These are phyloP conservation scores for Torrubiella hemipterigena DNA, from an alignment of 2,329 filamentous ascomycete genomes.

Conservation along the genomic window DNA sequence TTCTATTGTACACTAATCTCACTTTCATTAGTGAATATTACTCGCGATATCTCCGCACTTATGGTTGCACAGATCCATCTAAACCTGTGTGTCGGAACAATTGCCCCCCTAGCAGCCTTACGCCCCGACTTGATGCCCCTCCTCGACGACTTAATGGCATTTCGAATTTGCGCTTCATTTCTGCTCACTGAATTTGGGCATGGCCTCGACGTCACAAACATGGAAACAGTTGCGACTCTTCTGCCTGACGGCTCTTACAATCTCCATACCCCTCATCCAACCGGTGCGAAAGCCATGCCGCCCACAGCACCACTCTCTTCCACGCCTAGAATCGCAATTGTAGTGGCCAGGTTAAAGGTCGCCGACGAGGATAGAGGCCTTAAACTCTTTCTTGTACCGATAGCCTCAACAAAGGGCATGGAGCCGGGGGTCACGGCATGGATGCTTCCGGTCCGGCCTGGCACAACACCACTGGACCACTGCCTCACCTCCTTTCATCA, in stretches of 20 bases:
- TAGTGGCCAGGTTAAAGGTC: slow-evolving; percentile 19
- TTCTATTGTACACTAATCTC: neutral
- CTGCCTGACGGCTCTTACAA: slow-evolving; percentile 19
- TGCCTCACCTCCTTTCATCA: slow-evolving; percentile 17
- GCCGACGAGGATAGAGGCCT: slow-evolving; percentile 14
- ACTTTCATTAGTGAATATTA: neutral
- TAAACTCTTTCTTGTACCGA: slow-evolving; percentile 17
- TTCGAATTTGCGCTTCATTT: neutral
- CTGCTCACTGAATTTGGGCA: neutral
- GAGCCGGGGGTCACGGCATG: slow-evolving; percentile 13
- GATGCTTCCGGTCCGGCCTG: slow-evolving; percentile 12
- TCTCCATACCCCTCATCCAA: slow-evolving; percentile 17
- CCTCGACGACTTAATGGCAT: neutral
- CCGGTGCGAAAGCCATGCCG: slow-evolving; percentile 19
- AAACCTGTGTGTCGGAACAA: neutral
- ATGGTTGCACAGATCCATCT: neutral
- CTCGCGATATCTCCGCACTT: neutral
- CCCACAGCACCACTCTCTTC: slow-evolving; percentile 13
- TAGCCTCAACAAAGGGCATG: slow-evolving; percentile 14
- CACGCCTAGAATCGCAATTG: slow-evolving; percentile 16
- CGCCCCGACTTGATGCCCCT: neutral
- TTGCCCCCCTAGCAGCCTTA: neutral
- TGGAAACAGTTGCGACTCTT: slow-evolving; percentile 24
- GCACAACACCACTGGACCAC: slow-evolving; percentile 14
- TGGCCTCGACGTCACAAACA: slow-evolving; percentile 10